Percentiles rank a stretch among this genome's conserved stretches.
Conservation (phyloP, 140 eudicot species). For the Stevia rebaudiana region DNA sequence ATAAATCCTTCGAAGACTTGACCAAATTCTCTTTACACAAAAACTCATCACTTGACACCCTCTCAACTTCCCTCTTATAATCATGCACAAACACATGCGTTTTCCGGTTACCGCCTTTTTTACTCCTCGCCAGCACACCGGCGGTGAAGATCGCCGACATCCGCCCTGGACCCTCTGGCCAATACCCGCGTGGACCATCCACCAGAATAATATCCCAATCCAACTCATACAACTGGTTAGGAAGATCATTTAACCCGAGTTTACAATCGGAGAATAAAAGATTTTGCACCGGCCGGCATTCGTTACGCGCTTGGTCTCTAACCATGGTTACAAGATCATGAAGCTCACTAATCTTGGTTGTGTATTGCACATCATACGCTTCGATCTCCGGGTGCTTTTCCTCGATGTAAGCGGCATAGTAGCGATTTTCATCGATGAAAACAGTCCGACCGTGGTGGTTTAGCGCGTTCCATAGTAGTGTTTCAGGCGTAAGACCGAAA, state of each 20-base stretch:
- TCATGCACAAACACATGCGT: conserved; percentile 88
- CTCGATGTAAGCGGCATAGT: conserved; percentile 76
- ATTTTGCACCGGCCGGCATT: conserved; percentile 88
- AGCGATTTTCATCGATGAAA: conserved; percentile 81
- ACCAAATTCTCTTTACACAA: conserved; percentile 82
- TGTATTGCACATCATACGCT: conserved; percentile 79
- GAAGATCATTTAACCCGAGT: conserved; percentile 75
- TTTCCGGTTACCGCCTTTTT: conserved; percentile 59
- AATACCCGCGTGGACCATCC: conserved; percentile 88
- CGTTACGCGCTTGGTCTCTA: conserved; percentile 56
- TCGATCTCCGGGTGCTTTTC: conserved; percentile 76
- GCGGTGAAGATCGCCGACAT: conserved; percentile 90
- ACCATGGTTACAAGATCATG: conserved; percentile 48
- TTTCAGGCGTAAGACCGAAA: conserved; percentile 84
- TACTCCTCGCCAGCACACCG: conserved; percentile 82
- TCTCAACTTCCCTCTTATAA: conserved; percentile 58
- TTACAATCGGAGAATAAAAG: conserved; percentile 76
- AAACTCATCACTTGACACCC: conserved; percentile 76
- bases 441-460: conserved; percentile 78
- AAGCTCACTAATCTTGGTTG: conserved; percentile 55
- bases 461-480: conserved; percentile 83
- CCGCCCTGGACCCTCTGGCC: conserved; percentile 95
- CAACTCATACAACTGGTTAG: conserved; percentile 73
- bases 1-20: conserved; percentile 54
- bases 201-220: conserved; percentile 86